Evolutionary conservation across 192 early-diverging fungal species (phyloP), one percentile per base, ranked within the genome.

Genomic region (Physocladia obscura): DNA sequence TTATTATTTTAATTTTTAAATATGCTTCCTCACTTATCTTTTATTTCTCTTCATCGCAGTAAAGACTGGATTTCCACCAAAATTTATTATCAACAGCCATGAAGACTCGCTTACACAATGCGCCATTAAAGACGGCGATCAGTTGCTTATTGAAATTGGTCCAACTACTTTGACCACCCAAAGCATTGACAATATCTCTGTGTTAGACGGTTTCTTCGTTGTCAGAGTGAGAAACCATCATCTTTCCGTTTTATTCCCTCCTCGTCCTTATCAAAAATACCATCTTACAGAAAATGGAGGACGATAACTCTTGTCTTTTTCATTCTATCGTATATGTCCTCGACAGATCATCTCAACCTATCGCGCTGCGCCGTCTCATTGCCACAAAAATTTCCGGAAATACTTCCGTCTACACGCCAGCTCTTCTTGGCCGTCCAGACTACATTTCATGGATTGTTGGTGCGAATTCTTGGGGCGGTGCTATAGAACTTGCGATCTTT

Each of bases 401-500:
- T 68, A 81, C 89, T 1, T 60, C 68, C 22, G 77, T 39, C 1
- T 93, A 89, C 73, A 76, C 77, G 15, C 86, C 84, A 57, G 86
- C 81, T 4, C 71, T 91, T 13, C 77, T 94, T 4, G 92, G 91
- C 0, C 58, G 59, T n/a, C 65, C 81, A 24, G 78, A 83, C 19
- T 94, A 94, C 72, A 72, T 78, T 27, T 47, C 79, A 0, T 93
- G 91, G 90, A 94, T 94, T 58, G 49, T 73, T 65, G 73, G 75
- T 36, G 54, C 75, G 27, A 78, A 83, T 27, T 82, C 83, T 54
- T 94, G 92, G 92, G 92, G 92, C 71, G 92, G 92, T n/a, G 92
- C 89, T 0, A 91, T 93, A 57, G 92, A 93, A 63, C 76, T 92
- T 17, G 72, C 90, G 19, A 89, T 93, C n/a, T 90, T 94, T 57